Conservation (phyloP, 2,329 filamentous ascomycete genomes). For the Cytospora chrysosperma region DNA sequence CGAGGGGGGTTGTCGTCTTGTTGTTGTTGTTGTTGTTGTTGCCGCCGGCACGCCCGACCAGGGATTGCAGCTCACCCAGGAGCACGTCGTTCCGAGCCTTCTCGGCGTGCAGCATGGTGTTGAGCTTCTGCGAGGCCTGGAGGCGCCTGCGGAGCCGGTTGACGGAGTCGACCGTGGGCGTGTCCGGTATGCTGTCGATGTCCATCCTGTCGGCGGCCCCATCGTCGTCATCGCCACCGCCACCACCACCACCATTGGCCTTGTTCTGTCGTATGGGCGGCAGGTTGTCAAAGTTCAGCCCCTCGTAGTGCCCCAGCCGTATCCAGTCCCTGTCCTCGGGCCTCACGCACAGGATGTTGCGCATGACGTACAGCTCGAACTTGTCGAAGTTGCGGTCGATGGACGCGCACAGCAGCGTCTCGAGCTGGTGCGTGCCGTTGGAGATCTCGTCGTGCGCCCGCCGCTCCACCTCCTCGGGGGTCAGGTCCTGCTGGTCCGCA, state of each 20-base stretch:
- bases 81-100: conserved; percentile 69
- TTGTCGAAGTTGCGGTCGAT: conserved; percentile 85
- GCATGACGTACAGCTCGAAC: conserved; percentile 85
- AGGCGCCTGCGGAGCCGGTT: conserved; percentile 70
- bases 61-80: conserved; percentile 59
- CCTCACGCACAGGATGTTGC: conserved; percentile 73
- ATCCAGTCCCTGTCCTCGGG: conserved; percentile 76
- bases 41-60: conserved; percentile 35
- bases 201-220: conserved; percentile 26
- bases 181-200: conserved; percentile 26
- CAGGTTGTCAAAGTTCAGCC: conserved; percentile 45
- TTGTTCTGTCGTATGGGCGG: not conserved
- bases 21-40: conserved; percentile 5
- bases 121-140: conserved; percentile 75
- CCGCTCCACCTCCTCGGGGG: conserved; percentile 38
- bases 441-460: conserved; percentile 72
- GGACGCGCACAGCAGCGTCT: conserved; percentile 76
- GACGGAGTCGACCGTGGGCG: conserved; percentile 66
- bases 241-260: not conserved
- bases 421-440: conserved; percentile 80
- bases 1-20: too few relatives aligned
- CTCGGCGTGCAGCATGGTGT: conserved; percentile 68
- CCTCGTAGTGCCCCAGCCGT: conserved; percentile 81
- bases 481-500: conserved; percentile 23
- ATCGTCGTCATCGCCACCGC: conserved; percentile 20